Evolutionary conservation across 2,329 filamentous ascomycete genomes (phyloP), one percentile per base, ranked within the genome.

Genomic region (Aspergillus pseudoviridinutans): DNA sequence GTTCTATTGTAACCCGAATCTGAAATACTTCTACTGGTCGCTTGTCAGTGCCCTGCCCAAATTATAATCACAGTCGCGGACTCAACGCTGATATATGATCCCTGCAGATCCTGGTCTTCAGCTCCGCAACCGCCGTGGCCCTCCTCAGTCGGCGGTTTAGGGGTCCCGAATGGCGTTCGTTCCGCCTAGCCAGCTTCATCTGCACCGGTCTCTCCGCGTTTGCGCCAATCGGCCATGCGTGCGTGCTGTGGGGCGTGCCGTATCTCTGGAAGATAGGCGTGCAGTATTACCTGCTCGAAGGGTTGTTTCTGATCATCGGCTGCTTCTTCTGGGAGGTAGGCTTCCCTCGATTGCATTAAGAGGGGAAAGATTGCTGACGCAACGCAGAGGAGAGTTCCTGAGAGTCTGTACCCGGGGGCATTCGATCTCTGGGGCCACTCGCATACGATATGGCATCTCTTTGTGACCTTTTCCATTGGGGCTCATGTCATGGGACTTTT

Each of bases 391-490:
- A 59, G 61, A 58, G 47, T 62, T 8, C 68, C 68, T 2, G 67
- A 71, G 58, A 54, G 61, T 2, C 58, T 66, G 25, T 68, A 56
- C 51, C 72, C 73, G 1, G 71, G 69, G 2, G 58, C 55, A 17
- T 74, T 75, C 54, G 71, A 74, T 52, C 66, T 74, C 32, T 73
- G 67, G 62, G 68, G 68, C 17, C 64, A 65, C 14, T 74, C 70
- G 5, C 72, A 74, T 56, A 68, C 68, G 3, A 59, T 73, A 17
- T 75, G 69, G 61, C 72, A 74, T 56, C 41, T 72, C 3, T 64
- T 74, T 3, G 72, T 74, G 9, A 78, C 79, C 0, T 32, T 79
- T 4, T 76, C 74, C 5, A 74, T 74, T 27, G 60, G 69, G 28
- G 65, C 76, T 12, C 75, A 81, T 66, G 35, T 20, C 17, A 35